These are phyloP conservation scores for Solanum pennellii DNA, from an alignment of 257 asterid genomes.

Conservation along the genomic window DNA sequence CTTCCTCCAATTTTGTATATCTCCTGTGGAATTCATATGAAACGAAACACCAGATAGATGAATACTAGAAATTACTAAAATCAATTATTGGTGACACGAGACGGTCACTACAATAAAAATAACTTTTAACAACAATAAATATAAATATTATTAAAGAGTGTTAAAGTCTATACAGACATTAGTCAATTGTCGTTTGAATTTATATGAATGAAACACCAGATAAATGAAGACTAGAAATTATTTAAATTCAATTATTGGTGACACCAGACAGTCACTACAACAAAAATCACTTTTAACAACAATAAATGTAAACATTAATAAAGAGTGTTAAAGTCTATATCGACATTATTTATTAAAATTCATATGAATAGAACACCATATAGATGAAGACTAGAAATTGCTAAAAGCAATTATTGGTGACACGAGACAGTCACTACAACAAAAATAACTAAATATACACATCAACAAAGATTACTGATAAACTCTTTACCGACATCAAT, in stretches of 20 bases:
- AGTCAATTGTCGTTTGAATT: background rate
- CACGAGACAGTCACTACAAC: background rate
- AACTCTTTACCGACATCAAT: too few relatives aligned
- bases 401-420: background rate
- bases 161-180: too few relatives aligned
- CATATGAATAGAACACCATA: background rate
- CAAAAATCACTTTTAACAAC: too few relatives aligned
- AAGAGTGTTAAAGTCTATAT: too few relatives aligned
- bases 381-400: background rate
- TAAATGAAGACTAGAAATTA: background rate
- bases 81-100: background rate
- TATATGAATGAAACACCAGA: background rate
- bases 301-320: too few relatives aligned
- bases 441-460: too few relatives aligned
- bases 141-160: background rate
- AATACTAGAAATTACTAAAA: background rate
- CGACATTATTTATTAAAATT: background rate
- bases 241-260: background rate
- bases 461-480: too few relatives aligned
- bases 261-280: background rate
- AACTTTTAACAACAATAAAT: too few relatives aligned
- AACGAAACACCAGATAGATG: background rate
- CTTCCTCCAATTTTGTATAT: constrained; percentile 49
- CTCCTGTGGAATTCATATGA: constrained; percentile 17
- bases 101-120: background rate